phyloP scores from a whole-genome alignment of 2,329 filamentous ascomycete species.

The Ceratocystiopsis brevicomis region DNA sequence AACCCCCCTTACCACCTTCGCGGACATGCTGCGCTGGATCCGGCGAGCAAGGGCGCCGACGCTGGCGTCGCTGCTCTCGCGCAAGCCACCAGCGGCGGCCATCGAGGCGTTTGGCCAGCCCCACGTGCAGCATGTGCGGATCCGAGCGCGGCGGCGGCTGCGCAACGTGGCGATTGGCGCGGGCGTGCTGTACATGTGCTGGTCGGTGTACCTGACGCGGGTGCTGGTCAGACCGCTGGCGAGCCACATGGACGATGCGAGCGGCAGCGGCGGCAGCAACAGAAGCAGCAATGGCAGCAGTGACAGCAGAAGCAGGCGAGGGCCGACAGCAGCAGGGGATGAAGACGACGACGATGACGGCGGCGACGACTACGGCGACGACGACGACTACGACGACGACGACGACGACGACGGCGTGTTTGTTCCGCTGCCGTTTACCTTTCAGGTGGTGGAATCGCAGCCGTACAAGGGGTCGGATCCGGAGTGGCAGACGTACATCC shows the following conservation, averaged over 20 bases:
- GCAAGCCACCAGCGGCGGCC: not conserved
- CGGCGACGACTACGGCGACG: too few species aligned
- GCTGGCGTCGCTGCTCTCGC: not conserved
- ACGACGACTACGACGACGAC: conserved; percentile 6
- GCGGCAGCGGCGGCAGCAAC: conserved; percentile 17
- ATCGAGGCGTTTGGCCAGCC: not conserved
- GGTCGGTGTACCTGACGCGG: conserved; percentile 19
- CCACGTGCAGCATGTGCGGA: conserved; percentile 6
- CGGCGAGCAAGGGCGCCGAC: conserved; percentile 2
- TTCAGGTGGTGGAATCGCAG: conserved; percentile 24
- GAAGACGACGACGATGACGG: too few species aligned
- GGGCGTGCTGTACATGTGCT: conserved; percentile 8
- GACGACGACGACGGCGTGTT: conserved; percentile 20
- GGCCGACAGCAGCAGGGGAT: too few species aligned
- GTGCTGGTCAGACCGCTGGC: conserved; percentile 25
- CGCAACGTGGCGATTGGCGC: conserved; percentile 8
- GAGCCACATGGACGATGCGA: conserved; percentile 8
- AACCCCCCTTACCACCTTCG: not conserved
- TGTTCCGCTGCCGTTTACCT: conserved; percentile 43
- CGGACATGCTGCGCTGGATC: conserved; percentile 1
- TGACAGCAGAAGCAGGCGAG: conserved; percentile 15
- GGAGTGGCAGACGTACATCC: conserved; percentile 43
- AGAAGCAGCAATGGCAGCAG: conserved; percentile 21
- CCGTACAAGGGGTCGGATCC: conserved; percentile 39
- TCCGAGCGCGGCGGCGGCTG: conserved; percentile 4